Conservation (phyloP, 2,329 filamentous ascomycete genomes). For the Alternaria sp. region DNA sequence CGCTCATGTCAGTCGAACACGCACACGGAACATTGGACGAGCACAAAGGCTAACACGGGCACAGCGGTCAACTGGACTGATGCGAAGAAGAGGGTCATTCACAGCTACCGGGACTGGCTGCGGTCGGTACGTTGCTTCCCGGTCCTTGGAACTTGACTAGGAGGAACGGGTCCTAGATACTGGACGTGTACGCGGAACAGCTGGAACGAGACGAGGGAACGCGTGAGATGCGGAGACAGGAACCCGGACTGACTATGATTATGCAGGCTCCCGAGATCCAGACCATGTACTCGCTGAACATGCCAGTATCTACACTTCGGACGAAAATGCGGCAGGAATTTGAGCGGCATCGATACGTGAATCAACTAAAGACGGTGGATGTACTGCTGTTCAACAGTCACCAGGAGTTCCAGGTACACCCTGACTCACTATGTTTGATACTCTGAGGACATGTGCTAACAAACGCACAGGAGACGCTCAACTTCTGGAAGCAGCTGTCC, state of each 20-base stretch:
- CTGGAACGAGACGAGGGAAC: neutral
- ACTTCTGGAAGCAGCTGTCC: constrained; percentile 97
- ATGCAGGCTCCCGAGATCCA: constrained; percentile 92
- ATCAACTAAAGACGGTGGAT: constrained; percentile 86
- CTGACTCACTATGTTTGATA: neutral
- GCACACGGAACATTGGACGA: constrained; percentile 22
- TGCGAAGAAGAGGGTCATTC: constrained; percentile 85
- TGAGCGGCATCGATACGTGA: constrained; percentile 92
- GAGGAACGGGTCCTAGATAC: neutral
- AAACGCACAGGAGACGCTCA: constrained; percentile 83
- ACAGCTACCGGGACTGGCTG: constrained; percentile 94
- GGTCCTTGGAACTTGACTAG: too few species aligned
- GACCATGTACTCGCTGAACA: constrained; percentile 92
- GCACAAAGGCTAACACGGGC: constrained; percentile 27
- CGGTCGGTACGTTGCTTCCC: constrained; percentile 76
- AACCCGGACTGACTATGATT: constrained; percentile 17
- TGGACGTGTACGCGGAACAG: neutral
- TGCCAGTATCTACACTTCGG: constrained; percentile 85
- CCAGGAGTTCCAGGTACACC: constrained; percentile 85
- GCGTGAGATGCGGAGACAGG: neutral
- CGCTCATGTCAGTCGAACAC: constrained; percentile 56
- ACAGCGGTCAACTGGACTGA: constrained; percentile 88
- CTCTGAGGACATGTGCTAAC: constrained; percentile 1
- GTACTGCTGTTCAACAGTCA: constrained; percentile 90
- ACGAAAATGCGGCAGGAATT: constrained; percentile 97